A percentile compares a stretch with the other conserved stretches of the same genome.
Evolutionary conservation across 495 filamentous ascomycete species (phyloP).

Genomic region (Amniculicola lignicola): DNA sequence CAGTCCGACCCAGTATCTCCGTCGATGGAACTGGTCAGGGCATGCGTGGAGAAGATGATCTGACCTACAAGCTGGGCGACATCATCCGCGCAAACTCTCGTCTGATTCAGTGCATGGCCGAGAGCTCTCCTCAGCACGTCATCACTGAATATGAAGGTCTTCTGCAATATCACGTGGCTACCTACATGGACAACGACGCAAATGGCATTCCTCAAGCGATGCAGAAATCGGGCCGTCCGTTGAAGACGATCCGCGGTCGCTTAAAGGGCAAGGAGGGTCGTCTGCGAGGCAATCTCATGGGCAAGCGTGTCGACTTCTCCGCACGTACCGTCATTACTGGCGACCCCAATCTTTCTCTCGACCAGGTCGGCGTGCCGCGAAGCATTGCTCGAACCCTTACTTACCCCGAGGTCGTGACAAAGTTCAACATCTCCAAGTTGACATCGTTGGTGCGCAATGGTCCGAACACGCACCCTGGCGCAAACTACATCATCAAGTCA

Average conservation of each 20-base stretch:
- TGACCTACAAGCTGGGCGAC: conserved; percentile 97
- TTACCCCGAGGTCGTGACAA: conserved; percentile 95
- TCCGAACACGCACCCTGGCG: conserved; percentile 90
- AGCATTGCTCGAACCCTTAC: conserved; percentile 87
- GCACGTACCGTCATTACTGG: conserved; percentile 99
- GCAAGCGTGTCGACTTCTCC: conserved; percentile 98
- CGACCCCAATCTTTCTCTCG: conserved; percentile 91
- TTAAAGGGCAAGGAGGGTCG: conserved; percentile 98
- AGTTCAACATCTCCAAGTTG: conserved; percentile 93
- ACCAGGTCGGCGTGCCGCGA: conserved; percentile 92
- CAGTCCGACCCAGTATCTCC: conserved; percentile 91
- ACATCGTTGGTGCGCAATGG: conserved; percentile 86
- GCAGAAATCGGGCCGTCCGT: conserved; percentile 91
- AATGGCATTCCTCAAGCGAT: conserved; percentile 92
- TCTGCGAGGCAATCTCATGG: conserved; percentile 97
- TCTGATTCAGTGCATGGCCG: conserved; percentile 78
- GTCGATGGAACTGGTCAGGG: conserved; percentile 87
- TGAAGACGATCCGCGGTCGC: conserved; percentile 93
- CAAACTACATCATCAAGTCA: conserved; percentile 88
- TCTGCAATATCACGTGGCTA: conserved; percentile 97
- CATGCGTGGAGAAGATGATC: conserved; percentile 90
- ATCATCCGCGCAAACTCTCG: conserved; percentile 97
- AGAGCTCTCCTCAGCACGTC: conserved; percentile 87
- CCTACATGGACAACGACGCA: conserved; percentile 99
- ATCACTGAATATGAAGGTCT: conserved; percentile 83